Evolutionary conservation across 805 yeast species (phyloP), one percentile per base, ranked within the genome.

Genomic region (Vanderwaltozyma polyspora): DNA sequence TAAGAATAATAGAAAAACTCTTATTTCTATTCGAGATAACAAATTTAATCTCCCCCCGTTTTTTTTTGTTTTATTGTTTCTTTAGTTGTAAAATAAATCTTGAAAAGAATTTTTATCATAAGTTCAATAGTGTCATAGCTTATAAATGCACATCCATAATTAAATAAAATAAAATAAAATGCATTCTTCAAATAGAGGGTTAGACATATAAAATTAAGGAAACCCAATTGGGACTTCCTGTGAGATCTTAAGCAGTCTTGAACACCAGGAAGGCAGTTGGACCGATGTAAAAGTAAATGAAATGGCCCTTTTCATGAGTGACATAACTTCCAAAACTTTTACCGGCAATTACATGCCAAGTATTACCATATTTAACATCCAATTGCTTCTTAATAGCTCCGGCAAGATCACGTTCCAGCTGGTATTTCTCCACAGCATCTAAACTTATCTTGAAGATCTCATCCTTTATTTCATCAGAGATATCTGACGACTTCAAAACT

Each of bases 281-380:
- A 24, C 76, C 87, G 43, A 79, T 65, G 59, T 79, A 81, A 49
- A 75, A 79, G 49, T 82, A 81, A 10, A 75, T 63, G 48, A 82
- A 82, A 46, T 65, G 67, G 1, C 86, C 87, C 44, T 74, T 74
- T 55, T 80, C 83, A 50, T 82, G 91, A 10, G 87, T 77, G 14
- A 82, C 85, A 51, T 76, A 79, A 32, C 80, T 71, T 3, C 91
- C 89, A 57, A 81, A 82, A 46, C 76, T 76, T 54, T 73, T 77
- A 9, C 91, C 93, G 34, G 79, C 86, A 32, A 82, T 68, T 3
- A 79, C 83, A 52, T 82, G 89, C 93, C 91, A 82, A 26, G 83
- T 72, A 19, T 75, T 69, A 0, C 87, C 89, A 39, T 66, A 71
- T 30, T 64, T 55, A 31, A 68, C 66, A 51, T 81, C 91, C 55